Evolutionary conservation across 1,139 yeast species (phyloP).

Genomic region (Lodderomyces elongisporus): DNA sequence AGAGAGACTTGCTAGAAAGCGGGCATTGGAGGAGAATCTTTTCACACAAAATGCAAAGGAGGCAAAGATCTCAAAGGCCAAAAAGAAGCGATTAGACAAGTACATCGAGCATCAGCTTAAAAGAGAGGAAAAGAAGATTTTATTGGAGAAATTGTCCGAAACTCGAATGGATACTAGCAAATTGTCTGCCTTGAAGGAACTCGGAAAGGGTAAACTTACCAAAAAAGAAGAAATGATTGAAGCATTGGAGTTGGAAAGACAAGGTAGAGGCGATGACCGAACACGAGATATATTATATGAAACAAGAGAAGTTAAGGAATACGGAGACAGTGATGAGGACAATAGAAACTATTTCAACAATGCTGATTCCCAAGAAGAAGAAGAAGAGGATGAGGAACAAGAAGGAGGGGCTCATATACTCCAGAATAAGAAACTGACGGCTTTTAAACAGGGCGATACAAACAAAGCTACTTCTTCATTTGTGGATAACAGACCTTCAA

Average conservation of each 20-base stretch:
- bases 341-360: background rate
- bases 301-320: constrained; percentile 59
- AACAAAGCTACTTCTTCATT: constrained; percentile 47
- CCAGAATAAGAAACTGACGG: background rate
- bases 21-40: constrained; percentile 57
- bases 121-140: constrained; percentile 78
- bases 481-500: constrained; percentile 67
- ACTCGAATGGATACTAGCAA: constrained; percentile 70
- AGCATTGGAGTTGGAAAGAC: constrained; percentile 68
- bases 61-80: constrained; percentile 64
- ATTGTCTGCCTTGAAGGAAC: constrained; percentile 64
- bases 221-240: constrained; percentile 66
- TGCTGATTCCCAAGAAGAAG: constrained; percentile 14
- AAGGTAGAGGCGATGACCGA: constrained; percentile 65
- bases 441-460: background rate
- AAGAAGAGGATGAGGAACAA: constrained; percentile 16
- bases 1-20: constrained; percentile 61
- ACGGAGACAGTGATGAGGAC: constrained; percentile 43
- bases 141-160: constrained; percentile 66
- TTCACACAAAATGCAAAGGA: constrained; percentile 52
- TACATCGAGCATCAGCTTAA: constrained; percentile 84
- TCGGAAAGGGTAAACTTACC: constrained; percentile 77
- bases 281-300: constrained; percentile 66
- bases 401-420: too few species aligned
- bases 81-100: constrained; percentile 72